phyloP scores from a whole-genome alignment of 129 eudicot genomes.

The Centaurea solstitialis region DNA sequence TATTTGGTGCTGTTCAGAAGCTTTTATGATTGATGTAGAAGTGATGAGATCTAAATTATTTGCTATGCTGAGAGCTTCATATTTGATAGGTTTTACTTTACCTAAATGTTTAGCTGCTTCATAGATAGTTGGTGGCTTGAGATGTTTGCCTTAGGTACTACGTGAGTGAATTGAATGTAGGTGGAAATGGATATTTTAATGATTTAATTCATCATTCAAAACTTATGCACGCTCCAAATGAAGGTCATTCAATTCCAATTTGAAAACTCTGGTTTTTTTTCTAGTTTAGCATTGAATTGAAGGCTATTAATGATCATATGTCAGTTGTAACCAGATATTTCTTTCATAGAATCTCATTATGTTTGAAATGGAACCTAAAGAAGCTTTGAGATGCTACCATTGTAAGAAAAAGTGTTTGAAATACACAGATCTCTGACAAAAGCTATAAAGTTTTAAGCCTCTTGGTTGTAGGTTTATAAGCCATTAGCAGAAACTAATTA shows the following conservation, averaged over 20 bases:
- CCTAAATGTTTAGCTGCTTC: background rate
- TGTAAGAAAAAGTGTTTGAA: conserved; percentile 7
- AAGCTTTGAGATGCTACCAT: background rate
- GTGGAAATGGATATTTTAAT: background rate
- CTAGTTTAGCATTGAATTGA: background rate
- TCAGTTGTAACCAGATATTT: background rate
- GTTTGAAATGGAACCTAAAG: background rate
- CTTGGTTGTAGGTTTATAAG: background rate
- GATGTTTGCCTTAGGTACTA: background rate
- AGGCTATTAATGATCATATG: background rate
- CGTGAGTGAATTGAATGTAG: background rate
- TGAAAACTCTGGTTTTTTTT: background rate
- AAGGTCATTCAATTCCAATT: conserved; percentile 1
- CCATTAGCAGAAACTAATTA: background rate
- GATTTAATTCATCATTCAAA: background rate
- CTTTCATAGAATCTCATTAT: background rate
- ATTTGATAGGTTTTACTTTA: conserved; percentile 1
- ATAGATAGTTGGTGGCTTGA: conserved; percentile 4
- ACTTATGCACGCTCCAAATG: background rate
- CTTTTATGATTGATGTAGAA: conserved; percentile 10
- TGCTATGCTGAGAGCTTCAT: background rate
- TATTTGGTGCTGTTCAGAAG: no score
- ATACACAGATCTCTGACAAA: background rate
- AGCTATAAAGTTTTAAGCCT: background rate
- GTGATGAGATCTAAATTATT: background rate